Evolutionary conservation across 306 rosid species (phyloP).

Genomic region (Myrica gale): DNA sequence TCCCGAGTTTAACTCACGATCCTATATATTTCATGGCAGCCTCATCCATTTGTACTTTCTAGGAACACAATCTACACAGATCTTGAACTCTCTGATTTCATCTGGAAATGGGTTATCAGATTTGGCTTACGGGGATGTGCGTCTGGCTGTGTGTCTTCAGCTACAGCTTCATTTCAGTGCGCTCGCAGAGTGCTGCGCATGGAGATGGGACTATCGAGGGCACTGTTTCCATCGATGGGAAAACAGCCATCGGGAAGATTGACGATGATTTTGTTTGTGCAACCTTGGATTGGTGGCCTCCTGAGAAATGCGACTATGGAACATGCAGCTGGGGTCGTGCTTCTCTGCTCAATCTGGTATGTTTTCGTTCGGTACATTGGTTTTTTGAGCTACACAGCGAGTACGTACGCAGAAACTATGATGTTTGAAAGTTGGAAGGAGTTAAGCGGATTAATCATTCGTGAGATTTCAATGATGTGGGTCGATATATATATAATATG

Average conservation of each 20-base stretch:
- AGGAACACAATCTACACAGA: too few species aligned
- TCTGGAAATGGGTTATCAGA: constrained; percentile 53
- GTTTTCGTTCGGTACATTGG: background rate
- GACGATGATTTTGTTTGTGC: constrained; percentile 90
- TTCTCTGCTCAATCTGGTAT: constrained; percentile 89
- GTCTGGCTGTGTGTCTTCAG: constrained; percentile 41
- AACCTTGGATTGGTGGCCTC: constrained; percentile 99
- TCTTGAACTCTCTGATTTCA: background rate
- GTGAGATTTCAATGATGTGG: background rate
- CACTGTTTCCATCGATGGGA: constrained; percentile 50
- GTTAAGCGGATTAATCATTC: background rate
- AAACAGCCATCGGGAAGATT: constrained; percentile 52
- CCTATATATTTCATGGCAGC: background rate
- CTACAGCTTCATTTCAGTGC: constrained; percentile 33
- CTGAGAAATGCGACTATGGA: constrained; percentile 93
- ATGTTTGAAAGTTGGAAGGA: background rate
- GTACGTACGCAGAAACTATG: background rate
- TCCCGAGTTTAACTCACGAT: background rate
- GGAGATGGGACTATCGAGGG: constrained; percentile 42
- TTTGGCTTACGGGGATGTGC: constrained; percentile 49
- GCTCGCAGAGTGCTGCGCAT: constrained; percentile 25
- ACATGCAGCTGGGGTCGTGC: constrained; percentile 85
- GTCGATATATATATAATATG: background rate
- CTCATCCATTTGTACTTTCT: background rate
- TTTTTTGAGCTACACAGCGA: background rate